Base-by-base conservation (phyloP, 192 early-diverging fungal genomes). In the Coemansia sp. region DNA sequence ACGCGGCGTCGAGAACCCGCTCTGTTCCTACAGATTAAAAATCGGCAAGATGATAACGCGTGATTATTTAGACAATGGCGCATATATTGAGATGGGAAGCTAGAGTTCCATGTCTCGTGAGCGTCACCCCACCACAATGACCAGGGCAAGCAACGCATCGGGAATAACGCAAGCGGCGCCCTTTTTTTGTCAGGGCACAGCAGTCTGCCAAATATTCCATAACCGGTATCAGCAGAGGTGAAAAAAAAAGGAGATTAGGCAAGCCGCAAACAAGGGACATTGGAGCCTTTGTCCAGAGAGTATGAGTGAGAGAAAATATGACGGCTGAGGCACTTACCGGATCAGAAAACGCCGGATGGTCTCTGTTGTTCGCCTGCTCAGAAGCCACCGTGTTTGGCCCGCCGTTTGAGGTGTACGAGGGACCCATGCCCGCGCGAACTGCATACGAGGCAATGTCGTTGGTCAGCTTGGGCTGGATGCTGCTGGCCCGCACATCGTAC, bases 1-100 rank as follows among this genome's bases (percentile, higher is more conserved):
- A 2, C 58, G 57, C 0, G 77, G 77, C 19, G 77, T 80, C 33
- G 71, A 62, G 42, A 73, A 46, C 19, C 62, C 77, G 33, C 62
- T 57, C 11, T 24, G 47, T 30, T 79, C 70, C 76, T 73, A 79
- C 40, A 28, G 25, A 54, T 28, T 29, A 9, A 22, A 60, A 9
- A 44, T 29, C 35, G 44, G 38, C 22, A 14, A 29, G n/a, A 32
- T 31, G 18, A 32, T 19, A 19, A 24, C 48, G 14, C 22, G n/a
- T 28, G 22, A 11, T 50, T 16, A n/a, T 28, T 50, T 29, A 25
- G 24, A 50, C 48, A 50, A 50, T 50, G 48, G 24, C 23, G 23
- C 27, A 29, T 22, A 21, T 27, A 19, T n/a, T n/a, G 43, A 44
- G 18, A 8, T 19, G 18, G n/a, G 43, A 44, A 44, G 43, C 19